These are phyloP conservation scores for Thuja plicata DNA, from an alignment of 83 land plant species.

Conservation along the genomic window DNA sequence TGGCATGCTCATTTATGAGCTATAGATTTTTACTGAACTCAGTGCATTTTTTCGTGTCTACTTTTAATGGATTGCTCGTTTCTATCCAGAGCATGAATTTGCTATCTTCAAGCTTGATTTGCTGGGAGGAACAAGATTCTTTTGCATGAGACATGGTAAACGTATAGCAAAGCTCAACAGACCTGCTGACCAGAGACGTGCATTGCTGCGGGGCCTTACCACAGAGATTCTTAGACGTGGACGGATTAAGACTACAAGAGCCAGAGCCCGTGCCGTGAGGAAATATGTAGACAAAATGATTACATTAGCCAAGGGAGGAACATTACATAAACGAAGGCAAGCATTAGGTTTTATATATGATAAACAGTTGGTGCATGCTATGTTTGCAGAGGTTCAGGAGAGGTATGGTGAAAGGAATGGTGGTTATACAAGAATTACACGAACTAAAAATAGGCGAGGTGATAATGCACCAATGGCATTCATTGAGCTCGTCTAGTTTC, in stretches of 20 bases:
- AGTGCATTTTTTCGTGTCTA: neutral
- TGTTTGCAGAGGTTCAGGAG: conserved; percentile 94
- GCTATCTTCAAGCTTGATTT: neutral
- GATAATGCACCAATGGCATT: conserved; percentile 99
- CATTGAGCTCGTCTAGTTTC: conserved; percentile 87
- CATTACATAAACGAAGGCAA: conserved; percentile 90
- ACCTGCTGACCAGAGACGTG: conserved; percentile 92
- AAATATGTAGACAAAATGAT: conserved; percentile 96
- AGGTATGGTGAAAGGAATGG: conserved; percentile 97
- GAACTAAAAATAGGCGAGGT: conserved; percentile 76
- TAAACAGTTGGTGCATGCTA: conserved; percentile 87
- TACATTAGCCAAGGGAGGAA: conserved; percentile 92
- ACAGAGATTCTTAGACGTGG: conserved; percentile 89
- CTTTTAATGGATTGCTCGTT: neutral
- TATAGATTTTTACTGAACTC: neutral
- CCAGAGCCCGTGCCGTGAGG: conserved; percentile 90
- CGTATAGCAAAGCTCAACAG: conserved; percentile 82
- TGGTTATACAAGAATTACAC: conserved; percentile 90
- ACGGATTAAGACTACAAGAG: conserved; percentile 84
- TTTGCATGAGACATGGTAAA: conserved; percentile 85
- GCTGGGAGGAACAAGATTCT: conserved; percentile 43
- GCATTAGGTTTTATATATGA: conserved; percentile 96
- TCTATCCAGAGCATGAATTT: neutral
- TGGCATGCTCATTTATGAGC: neutral
- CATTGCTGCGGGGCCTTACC: conserved; percentile 83